Percentiles rank a stretch among this genome's conserved stretches.
Evolutionary conservation across 164 flowering plant species (phyloP).

Genomic region (Platanus orientalis): DNA sequence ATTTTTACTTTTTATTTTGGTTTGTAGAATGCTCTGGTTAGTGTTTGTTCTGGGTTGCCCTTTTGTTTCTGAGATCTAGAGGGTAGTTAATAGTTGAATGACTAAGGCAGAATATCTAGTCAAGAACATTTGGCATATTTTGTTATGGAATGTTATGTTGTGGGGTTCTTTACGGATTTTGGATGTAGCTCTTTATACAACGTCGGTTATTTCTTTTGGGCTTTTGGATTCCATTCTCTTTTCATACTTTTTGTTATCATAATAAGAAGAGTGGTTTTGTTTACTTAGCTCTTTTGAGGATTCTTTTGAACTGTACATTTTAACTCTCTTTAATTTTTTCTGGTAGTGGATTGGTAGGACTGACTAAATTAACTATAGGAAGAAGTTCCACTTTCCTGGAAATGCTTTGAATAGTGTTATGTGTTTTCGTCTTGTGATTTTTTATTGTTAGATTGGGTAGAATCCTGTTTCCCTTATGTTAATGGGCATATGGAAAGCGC

Average conservation of each 20-base stretch:
- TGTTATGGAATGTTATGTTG: slow-evolving; percentile 18
- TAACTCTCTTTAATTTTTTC: not conserved
- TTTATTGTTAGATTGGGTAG: too few species aligned
- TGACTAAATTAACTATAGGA: not conserved
- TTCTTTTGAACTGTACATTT: slow-evolving; percentile 5
- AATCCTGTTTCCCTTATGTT: too few species aligned
- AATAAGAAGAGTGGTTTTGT: slow-evolving; percentile 2
- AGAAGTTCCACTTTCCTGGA: not conserved
- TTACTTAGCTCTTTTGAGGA: slow-evolving; percentile 2
- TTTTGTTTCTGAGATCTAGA: slow-evolving; percentile 15
- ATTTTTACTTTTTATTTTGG: not conserved
- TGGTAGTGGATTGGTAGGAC: not conserved
- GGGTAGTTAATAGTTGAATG: slow-evolving; percentile 9
- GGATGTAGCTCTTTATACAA: slow-evolving; percentile 26
- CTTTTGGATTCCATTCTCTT: slow-evolving; percentile 17
- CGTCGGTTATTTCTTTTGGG: slow-evolving; percentile 22
- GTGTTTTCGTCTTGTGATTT: too few species aligned
- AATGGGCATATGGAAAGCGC: not conserved
- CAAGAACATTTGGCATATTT: slow-evolving; percentile 15
- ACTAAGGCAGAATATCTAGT: slow-evolving; percentile 22
- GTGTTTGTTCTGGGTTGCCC: not conserved
- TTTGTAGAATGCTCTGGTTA: not conserved
- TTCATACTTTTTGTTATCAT: slow-evolving; percentile 1
- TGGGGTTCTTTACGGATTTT: slow-evolving; percentile 21
- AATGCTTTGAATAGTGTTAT: not conserved